Conservation (phyloP, 106 monocot species). For the Phalaenopsis aphrodite region DNA sequence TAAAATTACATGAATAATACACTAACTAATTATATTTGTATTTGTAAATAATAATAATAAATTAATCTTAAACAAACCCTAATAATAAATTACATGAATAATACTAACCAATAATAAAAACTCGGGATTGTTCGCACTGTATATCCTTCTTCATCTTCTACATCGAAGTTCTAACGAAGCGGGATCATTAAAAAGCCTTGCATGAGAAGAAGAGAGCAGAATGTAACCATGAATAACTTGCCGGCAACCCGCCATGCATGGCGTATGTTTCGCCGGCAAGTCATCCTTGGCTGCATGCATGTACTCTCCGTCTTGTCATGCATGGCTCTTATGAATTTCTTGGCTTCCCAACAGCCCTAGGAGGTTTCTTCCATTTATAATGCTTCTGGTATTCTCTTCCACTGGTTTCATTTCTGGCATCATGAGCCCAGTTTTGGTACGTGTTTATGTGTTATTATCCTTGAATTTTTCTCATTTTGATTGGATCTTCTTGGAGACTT, state of each 20-base stretch:
- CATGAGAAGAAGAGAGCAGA: slow-evolving; percentile 33
- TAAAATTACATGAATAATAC: no score
- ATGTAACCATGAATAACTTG: slow-evolving; percentile 44
- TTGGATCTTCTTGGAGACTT: background rate
- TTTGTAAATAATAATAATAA: no score
- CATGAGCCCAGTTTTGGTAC: background rate
- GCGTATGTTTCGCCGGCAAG: slow-evolving; percentile 21
- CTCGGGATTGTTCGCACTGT: no score
- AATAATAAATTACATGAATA: no score
- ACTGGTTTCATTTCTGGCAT: background rate
- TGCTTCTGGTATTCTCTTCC: background rate
- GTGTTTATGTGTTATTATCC: background rate
- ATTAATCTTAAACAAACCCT: no score
- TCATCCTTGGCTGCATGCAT: slow-evolving; percentile 47
- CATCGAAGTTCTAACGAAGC: background rate
- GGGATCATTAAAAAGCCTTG: slow-evolving; percentile 12
- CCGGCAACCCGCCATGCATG: slow-evolving; percentile 6
- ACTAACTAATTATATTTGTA: no score
- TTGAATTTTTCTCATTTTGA: slow-evolving; percentile 2
- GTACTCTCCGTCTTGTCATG: slow-evolving; percentile 23
- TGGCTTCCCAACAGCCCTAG: background rate
- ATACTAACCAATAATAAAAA: no score
- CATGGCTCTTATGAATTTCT: slow-evolving; percentile 7
- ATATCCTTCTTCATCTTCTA: no score
- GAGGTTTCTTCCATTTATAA: background rate